phyloP scores from a whole-genome alignment of 2,329 filamentous ascomycete species.

The Sporothrix luriei region DNA sequence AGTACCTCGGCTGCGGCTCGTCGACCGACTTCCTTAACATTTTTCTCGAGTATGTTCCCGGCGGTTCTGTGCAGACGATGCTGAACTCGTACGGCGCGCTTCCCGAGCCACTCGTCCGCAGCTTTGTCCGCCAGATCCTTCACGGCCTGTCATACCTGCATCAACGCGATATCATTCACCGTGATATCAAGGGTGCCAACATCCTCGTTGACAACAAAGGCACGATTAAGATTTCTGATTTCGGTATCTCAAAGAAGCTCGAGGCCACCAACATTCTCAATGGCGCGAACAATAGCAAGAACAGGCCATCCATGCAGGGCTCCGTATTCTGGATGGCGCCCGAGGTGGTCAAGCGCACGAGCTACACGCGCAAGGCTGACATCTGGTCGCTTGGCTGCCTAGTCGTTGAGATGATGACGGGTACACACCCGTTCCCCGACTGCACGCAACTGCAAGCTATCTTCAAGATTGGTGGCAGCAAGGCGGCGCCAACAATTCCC shows the following conservation, averaged over 20 bases:
- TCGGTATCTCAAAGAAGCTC: slow-evolving; percentile 97
- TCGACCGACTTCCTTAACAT: slow-evolving; percentile 94
- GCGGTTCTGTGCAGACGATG: slow-evolving; percentile 97
- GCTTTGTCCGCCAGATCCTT: slow-evolving; percentile 95
- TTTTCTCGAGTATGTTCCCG: slow-evolving; percentile 98
- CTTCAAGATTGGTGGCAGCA: slow-evolving; percentile 92
- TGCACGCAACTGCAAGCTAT: slow-evolving; percentile 97
- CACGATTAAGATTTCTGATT: slow-evolving; percentile 98
- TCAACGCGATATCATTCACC: slow-evolving; percentile 92
- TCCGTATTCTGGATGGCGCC: slow-evolving; percentile 99
- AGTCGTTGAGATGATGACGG: slow-evolving; percentile 99
- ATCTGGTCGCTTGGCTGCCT: slow-evolving; percentile 98
- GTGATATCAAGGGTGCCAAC: slow-evolving; percentile 98
- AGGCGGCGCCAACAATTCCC: slow-evolving; percentile 84
- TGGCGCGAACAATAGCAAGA: slow-evolving; percentile 67
- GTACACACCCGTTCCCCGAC: slow-evolving; percentile 92
- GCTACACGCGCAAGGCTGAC: slow-evolving; percentile 96
- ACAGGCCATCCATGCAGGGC: slow-evolving; percentile 82
- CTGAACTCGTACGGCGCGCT: slow-evolving; percentile 97
- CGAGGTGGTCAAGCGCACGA: slow-evolving; percentile 96
- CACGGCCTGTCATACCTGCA: slow-evolving; percentile 92
- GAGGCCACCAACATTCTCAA: slow-evolving; percentile 84
- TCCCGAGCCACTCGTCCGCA: slow-evolving; percentile 88
- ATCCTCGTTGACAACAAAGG: slow-evolving; percentile 99
- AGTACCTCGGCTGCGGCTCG: slow-evolving; percentile 93